These are phyloP conservation scores for Ogataea chonburiensis DNA, from an alignment of 805 yeast species.

Conservation along the genomic window DNA sequence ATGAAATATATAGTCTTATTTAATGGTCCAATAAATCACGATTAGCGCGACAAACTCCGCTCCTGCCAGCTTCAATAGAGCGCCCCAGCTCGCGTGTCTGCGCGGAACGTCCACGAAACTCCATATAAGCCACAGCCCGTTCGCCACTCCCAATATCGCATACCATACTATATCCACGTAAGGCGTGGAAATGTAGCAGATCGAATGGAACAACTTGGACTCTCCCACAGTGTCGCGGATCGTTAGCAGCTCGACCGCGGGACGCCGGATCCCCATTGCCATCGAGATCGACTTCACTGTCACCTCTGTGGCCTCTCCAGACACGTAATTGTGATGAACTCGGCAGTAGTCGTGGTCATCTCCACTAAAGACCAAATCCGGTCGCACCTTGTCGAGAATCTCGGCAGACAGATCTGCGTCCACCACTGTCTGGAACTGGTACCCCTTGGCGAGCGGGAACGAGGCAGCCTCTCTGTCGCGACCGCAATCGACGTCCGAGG, in stretches of 20 bases:
- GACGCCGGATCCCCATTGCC: slow-evolving; percentile 86
- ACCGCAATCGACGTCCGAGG: slow-evolving; percentile 67
- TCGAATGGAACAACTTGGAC: slow-evolving; percentile 34
- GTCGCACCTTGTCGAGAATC: slow-evolving; percentile 58
- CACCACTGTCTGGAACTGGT: slow-evolving; percentile 89
- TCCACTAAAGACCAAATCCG: slow-evolving; percentile 77
- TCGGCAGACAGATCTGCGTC: slow-evolving; percentile 57
- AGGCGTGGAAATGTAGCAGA: slow-evolving; percentile 48
- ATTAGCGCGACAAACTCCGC: slow-evolving; percentile 7
- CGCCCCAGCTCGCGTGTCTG: neutral
- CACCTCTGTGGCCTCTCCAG: slow-evolving; percentile 47
- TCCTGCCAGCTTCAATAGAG: slow-evolving; percentile 1
- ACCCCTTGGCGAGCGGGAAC: slow-evolving; percentile 73
- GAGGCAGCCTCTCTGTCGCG: slow-evolving; percentile 66
- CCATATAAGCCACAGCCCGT: slow-evolving; percentile 21
- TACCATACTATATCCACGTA: slow-evolving; percentile 41
- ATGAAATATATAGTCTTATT: slow-evolving; percentile 1
- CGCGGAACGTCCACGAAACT: slow-evolving; percentile 6
- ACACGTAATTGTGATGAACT: slow-evolving; percentile 13
- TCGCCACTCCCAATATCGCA: slow-evolving; percentile 34
- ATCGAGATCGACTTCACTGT: slow-evolving; percentile 88
- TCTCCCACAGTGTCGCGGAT: slow-evolving; percentile 38
- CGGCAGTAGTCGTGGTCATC: slow-evolving; percentile 95
- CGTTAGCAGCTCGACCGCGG: slow-evolving; percentile 84
- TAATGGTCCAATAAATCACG: slow-evolving; percentile 10